Evolutionary conservation across 1,139 yeast genomes (phyloP).

Genomic region (Pneumocystis canis): DNA sequence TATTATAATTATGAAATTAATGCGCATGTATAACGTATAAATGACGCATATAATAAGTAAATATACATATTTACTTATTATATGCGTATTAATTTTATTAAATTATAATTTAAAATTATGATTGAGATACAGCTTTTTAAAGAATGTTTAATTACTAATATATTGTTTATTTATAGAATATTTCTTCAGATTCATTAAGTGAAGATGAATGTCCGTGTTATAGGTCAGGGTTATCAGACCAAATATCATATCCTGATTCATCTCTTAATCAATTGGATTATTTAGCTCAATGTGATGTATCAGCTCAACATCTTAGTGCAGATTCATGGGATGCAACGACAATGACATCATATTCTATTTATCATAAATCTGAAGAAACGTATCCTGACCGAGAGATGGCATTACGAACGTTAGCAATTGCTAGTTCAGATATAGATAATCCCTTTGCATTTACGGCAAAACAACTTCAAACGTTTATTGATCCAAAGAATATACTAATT

Average conservation of each 20-base stretch:
- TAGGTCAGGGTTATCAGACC: not conserved
- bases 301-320: not conserved
- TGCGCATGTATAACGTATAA: too few relatives aligned
- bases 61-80: too few relatives aligned
- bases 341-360: not conserved
- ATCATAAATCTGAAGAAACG: not conserved
- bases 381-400: not conserved
- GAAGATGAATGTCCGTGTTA: not conserved
- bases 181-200: not conserved
- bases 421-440: slow-evolving; percentile 10
- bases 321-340: not conserved
- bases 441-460: slow-evolving; percentile 21
- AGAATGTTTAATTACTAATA: too few relatives aligned
- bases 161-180: not conserved
- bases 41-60: too few relatives aligned
- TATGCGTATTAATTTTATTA: too few relatives aligned
- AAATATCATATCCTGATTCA: not conserved
- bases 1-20: too few relatives aligned
- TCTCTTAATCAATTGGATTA: not conserved
- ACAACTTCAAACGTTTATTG: slow-evolving; percentile 27
- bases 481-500: slow-evolving; percentile 29
- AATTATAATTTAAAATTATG: too few relatives aligned
- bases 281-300: not conserved
- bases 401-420: not conserved
- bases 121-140: too few relatives aligned